These are phyloP conservation scores for Viridothelium virens DNA, from an alignment of 495 filamentous ascomycete species.

Conservation along the genomic window DNA sequence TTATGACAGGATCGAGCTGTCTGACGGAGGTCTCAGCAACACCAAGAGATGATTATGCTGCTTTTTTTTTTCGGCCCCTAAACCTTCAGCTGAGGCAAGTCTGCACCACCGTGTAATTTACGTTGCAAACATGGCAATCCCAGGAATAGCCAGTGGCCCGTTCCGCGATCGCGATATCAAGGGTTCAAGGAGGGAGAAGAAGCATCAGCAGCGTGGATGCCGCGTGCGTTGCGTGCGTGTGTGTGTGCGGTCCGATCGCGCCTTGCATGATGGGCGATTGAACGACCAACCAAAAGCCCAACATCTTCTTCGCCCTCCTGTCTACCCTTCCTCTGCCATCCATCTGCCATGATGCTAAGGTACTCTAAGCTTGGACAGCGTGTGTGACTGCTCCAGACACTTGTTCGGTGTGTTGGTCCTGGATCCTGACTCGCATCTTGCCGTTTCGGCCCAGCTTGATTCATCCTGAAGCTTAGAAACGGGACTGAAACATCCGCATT, in stretches of 20 bases:
- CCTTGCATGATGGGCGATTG: conserved; percentile 3
- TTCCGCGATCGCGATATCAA: neutral
- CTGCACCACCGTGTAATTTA: neutral
- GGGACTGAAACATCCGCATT: too few relatives aligned
- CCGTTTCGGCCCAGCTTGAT: neutral
- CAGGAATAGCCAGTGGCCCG: neutral
- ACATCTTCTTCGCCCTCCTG: neutral
- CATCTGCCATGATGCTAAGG: too few relatives aligned
- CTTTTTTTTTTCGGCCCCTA: neutral
- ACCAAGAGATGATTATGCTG: neutral
- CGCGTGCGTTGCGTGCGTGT: neutral
- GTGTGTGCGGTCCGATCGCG: conserved; percentile 6
- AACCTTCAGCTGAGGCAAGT: neutral
- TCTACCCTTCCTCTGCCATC: neutral
- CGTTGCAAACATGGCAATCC: neutral
- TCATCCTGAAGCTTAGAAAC: too few relatives aligned
- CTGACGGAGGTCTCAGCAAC: neutral
- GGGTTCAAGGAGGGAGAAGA: neutral
- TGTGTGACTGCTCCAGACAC: too few relatives aligned
- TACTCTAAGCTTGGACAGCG: too few relatives aligned
- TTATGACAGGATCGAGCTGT: neutral
- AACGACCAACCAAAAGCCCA: neutral
- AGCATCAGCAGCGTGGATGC: neutral
- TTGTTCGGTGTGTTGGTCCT: neutral
- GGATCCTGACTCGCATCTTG: neutral